Base-by-base conservation (phyloP, 2,329 filamentous ascomycete species). In the Drechslera avenae region DNA sequence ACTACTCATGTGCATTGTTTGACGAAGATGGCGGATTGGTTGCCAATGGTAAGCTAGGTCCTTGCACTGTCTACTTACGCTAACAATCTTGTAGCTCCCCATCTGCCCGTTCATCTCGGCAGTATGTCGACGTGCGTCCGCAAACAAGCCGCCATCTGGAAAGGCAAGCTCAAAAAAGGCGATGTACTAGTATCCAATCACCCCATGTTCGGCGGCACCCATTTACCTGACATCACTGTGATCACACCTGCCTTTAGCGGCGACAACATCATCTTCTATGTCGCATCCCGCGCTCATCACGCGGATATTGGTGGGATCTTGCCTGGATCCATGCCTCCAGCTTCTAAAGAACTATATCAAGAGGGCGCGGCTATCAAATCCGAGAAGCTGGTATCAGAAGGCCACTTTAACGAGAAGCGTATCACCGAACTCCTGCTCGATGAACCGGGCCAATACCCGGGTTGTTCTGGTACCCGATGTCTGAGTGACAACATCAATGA, bases 181-280 rank as follows among this genome's bases (percentile, higher is more conserved):
- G 90, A 94, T 69, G 90, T 94, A 0, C 82, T 94, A 34, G 88
- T 93, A 5, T 89, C 88, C 0, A 94, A 94, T 62, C 90, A 94
- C 66, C 90, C 90, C 1, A 90, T 90, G 69, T 92, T 86, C 64
- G 90, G 90, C 28, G 90, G 90, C 33, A 95, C 90, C 0, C 90
- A 94, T 76, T 75, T 94, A 19, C 90, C 89, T 1, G 89, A 94
- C 66, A 90, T 94, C 50, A 94, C 89, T 0, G 86, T 91, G 19
- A 82, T 91, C 49, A 92, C 89, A 28, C 89, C 89, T 0, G 88
- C 89, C 1, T 93, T 93, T 71, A 85, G 85, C 56, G 86, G 86
- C 2, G 83, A 87, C 49, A 83, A 87, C 13, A 91, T 93, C 52
- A 81, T 92, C 46, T 93, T 93, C 73, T 93, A 91, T 56, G 89